Evolutionary conservation across 495 filamentous ascomycete species (phyloP).

Genomic region (Staphylotrichum tortipilum): DNA sequence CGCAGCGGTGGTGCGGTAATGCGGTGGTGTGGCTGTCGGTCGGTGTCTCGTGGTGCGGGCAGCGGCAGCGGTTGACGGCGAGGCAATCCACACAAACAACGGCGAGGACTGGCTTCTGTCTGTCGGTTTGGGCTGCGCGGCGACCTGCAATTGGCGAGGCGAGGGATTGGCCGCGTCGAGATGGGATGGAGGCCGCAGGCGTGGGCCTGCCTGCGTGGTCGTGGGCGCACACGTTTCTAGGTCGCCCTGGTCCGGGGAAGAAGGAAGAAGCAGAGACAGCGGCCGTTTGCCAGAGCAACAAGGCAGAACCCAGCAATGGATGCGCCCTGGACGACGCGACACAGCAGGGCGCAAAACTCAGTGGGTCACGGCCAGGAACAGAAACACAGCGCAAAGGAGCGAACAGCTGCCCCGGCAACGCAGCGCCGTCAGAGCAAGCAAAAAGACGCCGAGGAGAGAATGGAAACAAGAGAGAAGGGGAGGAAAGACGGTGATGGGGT

Average conservation of each 20-base stretch:
- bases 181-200: slow-evolving; percentile 7
- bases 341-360: slow-evolving; percentile 3
- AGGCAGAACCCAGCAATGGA: background rate
- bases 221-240: background rate
- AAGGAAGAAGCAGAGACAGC: background rate
- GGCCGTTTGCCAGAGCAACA: slow-evolving; percentile 6
- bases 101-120: no score
- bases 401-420: background rate
- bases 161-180: background rate
- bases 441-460: background rate
- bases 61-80: slow-evolving; percentile 2
- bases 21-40: no score
- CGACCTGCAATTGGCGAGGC: slow-evolving; percentile 4
- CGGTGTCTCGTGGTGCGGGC: slow-evolving; percentile 7
- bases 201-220: slow-evolving; percentile 4
- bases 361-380: slow-evolving; percentile 3
- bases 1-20: no score
- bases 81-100: slow-evolving; percentile 6
- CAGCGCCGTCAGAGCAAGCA: slow-evolving; percentile 3
- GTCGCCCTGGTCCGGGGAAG: background rate
- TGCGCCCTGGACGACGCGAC: slow-evolving; percentile 6
- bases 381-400: background rate
- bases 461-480: background rate
- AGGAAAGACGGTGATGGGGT: background rate
- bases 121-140: background rate